phyloP scores from a whole-genome alignment of 2,329 filamentous ascomycete genomes.

The Neofusicoccum cordaticola region DNA sequence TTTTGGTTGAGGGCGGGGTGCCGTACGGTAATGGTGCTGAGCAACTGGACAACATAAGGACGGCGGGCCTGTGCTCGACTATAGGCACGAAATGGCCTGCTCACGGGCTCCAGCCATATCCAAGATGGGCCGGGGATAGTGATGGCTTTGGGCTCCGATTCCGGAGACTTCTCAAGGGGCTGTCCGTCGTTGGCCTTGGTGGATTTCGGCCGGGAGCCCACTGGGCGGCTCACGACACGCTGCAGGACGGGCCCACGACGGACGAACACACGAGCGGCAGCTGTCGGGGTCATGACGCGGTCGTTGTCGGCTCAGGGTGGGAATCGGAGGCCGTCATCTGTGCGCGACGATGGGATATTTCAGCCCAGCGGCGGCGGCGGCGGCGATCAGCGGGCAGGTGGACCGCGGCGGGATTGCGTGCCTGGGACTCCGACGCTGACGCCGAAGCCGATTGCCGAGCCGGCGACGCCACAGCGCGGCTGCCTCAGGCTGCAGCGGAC shows the following conservation, averaged over 20 bases:
- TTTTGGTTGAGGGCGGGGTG: neutral
- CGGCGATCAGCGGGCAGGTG: conserved; percentile 8
- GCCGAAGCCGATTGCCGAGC: neutral
- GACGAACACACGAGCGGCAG: neutral
- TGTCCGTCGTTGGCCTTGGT: neutral
- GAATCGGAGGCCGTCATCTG: neutral
- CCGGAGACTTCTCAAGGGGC: neutral
- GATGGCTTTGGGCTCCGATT: neutral
- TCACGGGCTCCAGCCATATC: conserved; percentile 48
- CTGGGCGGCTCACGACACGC: neutral
- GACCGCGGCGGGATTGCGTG: neutral
- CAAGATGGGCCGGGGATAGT: conserved; percentile 44
- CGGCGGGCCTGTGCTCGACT: conserved; percentile 66
- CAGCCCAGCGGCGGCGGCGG: neutral
- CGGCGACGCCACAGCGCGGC: neutral
- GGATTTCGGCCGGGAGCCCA: neutral
- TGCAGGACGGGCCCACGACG: neutral
- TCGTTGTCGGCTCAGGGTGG: neutral
- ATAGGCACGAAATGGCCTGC: conserved; percentile 55
- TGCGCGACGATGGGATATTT: conserved; percentile 4
- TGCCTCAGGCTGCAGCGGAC: neutral
- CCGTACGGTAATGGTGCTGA: conserved; percentile 60
- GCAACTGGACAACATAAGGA: conserved; percentile 77
- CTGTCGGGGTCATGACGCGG: neutral
- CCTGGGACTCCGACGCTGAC: neutral